A percentile compares a stretch with the other conserved stretches of the same genome.
Evolutionary conservation across 352 stramenopile genomes (phyloP).

Genomic region (Globisporangium middletonii): DNA sequence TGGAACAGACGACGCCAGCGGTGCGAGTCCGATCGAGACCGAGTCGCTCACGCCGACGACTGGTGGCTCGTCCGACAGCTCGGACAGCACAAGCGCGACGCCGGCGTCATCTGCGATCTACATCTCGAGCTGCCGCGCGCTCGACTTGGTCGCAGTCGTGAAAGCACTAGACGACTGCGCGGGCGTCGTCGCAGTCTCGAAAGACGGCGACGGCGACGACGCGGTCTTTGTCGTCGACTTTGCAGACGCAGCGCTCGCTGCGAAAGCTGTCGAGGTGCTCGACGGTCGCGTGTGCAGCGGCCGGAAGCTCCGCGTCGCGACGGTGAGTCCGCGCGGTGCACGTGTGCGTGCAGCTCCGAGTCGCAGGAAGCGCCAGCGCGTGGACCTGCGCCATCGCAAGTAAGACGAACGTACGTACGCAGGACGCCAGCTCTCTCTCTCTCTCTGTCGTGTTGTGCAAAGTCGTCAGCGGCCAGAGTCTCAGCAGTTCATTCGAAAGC

Average conservation of each 20-base stretch:
- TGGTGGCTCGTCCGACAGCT: conserved; percentile 4
- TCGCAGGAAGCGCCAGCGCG: conserved; percentile 60
- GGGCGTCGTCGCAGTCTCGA: conserved; percentile 49
- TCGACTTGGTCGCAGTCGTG: conserved; percentile 47
- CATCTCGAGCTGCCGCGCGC: conserved; percentile 38
- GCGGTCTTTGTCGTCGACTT: conserved; percentile 53
- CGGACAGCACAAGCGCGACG: not conserved
- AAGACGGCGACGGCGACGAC: conserved; percentile 25
- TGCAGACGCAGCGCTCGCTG: conserved; percentile 26
- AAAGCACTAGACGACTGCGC: conserved; percentile 38
- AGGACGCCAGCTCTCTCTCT: not conserved
- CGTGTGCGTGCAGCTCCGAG: conserved; percentile 25
- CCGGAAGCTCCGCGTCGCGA: conserved; percentile 38
- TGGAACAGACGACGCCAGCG: no score
- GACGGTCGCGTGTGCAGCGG: conserved; percentile 48
- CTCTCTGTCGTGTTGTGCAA: no score
- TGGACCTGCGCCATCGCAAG: conserved; percentile 28
- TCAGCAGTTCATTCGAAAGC: not conserved
- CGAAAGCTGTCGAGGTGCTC: conserved; percentile 35
- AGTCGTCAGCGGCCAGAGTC: not conserved
- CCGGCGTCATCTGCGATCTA: conserved; percentile 22
- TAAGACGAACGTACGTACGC: not conserved
- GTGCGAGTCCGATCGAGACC: not conserved
- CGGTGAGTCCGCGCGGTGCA: conserved; percentile 5
- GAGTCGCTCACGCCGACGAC: conserved; percentile 4